Conservation (phyloP, 768 basidiomycete species). For the Hygrocybe punicea region DNA sequence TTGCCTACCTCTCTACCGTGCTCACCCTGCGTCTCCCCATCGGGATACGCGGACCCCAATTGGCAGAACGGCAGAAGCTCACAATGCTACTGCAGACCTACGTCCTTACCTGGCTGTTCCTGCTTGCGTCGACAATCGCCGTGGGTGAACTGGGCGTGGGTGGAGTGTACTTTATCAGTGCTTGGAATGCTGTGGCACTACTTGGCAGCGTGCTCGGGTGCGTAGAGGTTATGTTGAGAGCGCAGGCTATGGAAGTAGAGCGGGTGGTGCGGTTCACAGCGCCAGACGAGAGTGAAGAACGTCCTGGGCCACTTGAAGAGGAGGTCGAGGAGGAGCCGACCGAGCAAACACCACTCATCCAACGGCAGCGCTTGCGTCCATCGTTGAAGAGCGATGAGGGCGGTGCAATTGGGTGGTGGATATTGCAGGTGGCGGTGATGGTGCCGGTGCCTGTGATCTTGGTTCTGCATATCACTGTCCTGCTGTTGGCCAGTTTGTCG, state of each 20-base stretch:
- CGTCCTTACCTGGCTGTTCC: constrained; percentile 53
- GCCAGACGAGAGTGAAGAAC: constrained; percentile 13
- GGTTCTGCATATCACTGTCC: constrained; percentile 46
- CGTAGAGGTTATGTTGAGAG: constrained; percentile 29
- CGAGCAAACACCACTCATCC: constrained; percentile 57
- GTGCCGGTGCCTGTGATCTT: constrained; percentile 55
- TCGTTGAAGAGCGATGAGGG: constrained; percentile 14
- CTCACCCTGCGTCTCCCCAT: constrained; percentile 37
- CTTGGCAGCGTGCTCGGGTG: constrained; percentile 42
- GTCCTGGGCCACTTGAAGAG: constrained; percentile 12
- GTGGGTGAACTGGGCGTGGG: constrained; percentile 44
- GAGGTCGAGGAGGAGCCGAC: constrained; percentile 37
- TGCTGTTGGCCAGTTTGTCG: constrained; percentile 45
- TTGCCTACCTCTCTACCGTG: constrained; percentile 45
- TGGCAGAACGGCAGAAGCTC: constrained; percentile 43
- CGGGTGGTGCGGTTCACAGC: constrained; percentile 1
- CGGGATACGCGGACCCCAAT: constrained; percentile 28
- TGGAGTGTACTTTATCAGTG: constrained; percentile 54
- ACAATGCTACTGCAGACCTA: constrained; percentile 51
- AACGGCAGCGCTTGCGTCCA: constrained; percentile 1
- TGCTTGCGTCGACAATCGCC: constrained; percentile 47
- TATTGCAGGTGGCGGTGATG: constrained; percentile 52
- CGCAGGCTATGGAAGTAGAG: constrained; percentile 10
- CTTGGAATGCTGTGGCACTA: constrained; percentile 49
- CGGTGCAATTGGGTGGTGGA: constrained; percentile 48